Percentiles rank a stretch among this genome's conserved stretches.
phyloP scores from a whole-genome alignment of 2,329 filamentous ascomycete genomes.

The Diaporthe vaccinii region DNA sequence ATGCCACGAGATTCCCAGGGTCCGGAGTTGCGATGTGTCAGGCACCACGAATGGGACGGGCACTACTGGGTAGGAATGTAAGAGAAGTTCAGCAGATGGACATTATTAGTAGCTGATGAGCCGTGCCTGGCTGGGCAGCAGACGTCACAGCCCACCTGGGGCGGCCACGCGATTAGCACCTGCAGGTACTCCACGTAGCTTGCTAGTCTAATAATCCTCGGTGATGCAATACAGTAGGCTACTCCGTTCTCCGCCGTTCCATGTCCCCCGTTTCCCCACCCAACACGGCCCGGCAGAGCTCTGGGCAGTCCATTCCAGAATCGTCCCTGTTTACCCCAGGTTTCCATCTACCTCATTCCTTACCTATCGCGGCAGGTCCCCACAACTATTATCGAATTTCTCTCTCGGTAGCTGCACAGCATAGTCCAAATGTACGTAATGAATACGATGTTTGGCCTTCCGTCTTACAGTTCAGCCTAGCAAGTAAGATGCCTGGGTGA shows the following conservation, averaged over 20 bases:
- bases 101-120: conserved; percentile 2
- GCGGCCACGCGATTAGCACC: conserved; percentile 13
- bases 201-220: neutral
- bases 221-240: neutral
- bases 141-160: conserved; percentile 28
- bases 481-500: neutral
- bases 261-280: neutral
- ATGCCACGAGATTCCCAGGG: conserved; percentile 47
- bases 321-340: conserved; percentile 14
- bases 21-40: conserved; percentile 13
- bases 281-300: conserved; percentile 7
- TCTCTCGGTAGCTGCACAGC: neutral
- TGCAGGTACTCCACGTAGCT: neutral
- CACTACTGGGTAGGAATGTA: conserved; percentile 5
- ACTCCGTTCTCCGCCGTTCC: neutral
- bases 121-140: conserved; percentile 16
- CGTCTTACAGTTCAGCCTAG: neutral
- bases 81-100: conserved; percentile 15
- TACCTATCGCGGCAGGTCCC: conserved; percentile 3
- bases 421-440: conserved; percentile 1
- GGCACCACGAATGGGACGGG: conserved; percentile 1
- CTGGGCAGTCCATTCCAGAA: conserved; percentile 14
- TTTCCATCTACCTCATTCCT: conserved; percentile 1
- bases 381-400: neutral
- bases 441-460: neutral